Evolutionary conservation across 352 stramenopile genomes (phyloP).

Genomic region (Aphanomyces astaci): DNA sequence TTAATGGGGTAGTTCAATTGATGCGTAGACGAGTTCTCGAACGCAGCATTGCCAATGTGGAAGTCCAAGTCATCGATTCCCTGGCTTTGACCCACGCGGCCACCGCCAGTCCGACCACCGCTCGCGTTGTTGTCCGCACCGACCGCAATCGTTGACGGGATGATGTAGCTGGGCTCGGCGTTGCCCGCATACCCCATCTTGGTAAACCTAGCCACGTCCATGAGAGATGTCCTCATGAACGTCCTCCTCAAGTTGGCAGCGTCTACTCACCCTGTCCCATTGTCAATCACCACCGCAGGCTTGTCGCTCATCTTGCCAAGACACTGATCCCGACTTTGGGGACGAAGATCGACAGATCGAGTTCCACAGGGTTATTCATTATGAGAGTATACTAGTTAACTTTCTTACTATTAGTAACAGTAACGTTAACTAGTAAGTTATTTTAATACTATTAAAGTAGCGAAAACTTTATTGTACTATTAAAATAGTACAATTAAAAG

Average conservation of each 20-base stretch:
- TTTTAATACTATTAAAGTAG: slow-evolving; percentile 19
- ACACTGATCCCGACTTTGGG: slow-evolving; percentile 1
- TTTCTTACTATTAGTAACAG: too few species aligned
- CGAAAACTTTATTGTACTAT: too few species aligned
- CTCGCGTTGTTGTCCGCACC: slow-evolving; percentile 44
- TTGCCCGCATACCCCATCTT: slow-evolving; percentile 96
- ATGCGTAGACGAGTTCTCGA: slow-evolving; percentile 85
- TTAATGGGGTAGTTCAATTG: slow-evolving; percentile 87
- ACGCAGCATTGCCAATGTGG: slow-evolving; percentile 91
- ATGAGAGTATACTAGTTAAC: slow-evolving; percentile 12
- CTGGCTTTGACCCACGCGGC: slow-evolving; percentile 71
- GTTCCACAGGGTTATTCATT: slow-evolving; percentile 10
- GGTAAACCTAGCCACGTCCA: slow-evolving; percentile 73
- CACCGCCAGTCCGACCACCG: background rate
- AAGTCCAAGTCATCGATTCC: slow-evolving; percentile 94
- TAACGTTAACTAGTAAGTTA: background rate
- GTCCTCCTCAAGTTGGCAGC: background rate
- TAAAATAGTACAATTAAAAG: too few species aligned
- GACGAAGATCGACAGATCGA: slow-evolving; percentile 21
- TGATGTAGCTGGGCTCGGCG: slow-evolving; percentile 91
- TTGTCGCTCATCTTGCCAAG: slow-evolving; percentile 37
- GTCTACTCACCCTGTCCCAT: slow-evolving; percentile 85
- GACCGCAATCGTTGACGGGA: slow-evolving; percentile 90
- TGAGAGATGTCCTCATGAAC: background rate
- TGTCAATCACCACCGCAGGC: slow-evolving; percentile 94